Evolutionary conservation across 768 basidiomycete genomes (phyloP), one percentile per base, ranked within the genome.

Genomic region (Mycena capillaripes): DNA sequence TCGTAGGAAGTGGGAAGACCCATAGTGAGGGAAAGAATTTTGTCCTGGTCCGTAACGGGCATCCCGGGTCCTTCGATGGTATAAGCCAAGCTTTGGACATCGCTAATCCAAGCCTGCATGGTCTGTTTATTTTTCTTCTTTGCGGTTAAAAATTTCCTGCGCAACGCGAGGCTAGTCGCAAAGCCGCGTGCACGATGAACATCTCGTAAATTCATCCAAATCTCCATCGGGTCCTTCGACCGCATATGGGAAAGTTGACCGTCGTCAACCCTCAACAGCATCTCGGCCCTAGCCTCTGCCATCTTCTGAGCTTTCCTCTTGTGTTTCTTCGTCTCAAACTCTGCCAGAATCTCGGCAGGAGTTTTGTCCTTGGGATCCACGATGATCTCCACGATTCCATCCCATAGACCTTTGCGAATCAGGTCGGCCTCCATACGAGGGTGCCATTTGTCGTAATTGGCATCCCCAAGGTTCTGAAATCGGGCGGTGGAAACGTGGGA

Each of bases 201-300:
- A n/a, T n/a, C 23, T 8, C 23, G 75, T 81, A 78, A 48, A 14
- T 62, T 75, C 21, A 60, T 6, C 80, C 79, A 82, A 30, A 81
- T 71, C 40, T 75, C 77, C 36, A 70, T 38, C 2, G 77, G 80
- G 46, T 81, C 80, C 0, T 38, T 25, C 8, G 72, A 71, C 19
- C 53, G 57, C 77, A 79, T 78, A 62, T 81, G 81, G 7, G 72
- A 36, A 27, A 81, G 66, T 69, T 81, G 80, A 21, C 63, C 61
- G 48, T 72, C 75, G 2, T 81, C 77, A 17, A 80, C 79, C n/a
- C 72, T 57, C 38, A 79, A 64, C 48, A 82, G 72, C 55, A 82
- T 75, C 71, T 79, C 74, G 1, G 79, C 77, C 9, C 76, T 48
- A 0, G 79, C 78, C 70, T 79, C 75, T 6, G 61, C 75, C 73